Evolutionary conservation across 768 basidiomycete species (phyloP), one percentile per base, ranked within the genome.

Genomic region (Termitomyces sp.): DNA sequence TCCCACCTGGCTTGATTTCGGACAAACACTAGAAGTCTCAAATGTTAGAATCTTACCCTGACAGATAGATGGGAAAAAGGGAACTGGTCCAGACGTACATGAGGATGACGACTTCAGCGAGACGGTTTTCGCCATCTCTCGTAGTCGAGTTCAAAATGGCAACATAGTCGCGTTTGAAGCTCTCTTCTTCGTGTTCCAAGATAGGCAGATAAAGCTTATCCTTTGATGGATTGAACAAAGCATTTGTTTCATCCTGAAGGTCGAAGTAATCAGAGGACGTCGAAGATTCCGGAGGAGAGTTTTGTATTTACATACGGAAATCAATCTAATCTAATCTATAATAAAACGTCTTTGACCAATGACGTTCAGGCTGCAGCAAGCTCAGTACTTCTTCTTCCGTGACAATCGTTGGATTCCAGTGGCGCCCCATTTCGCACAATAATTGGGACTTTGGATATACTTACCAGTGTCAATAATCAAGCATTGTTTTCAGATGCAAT

Each of bases 231-330:
- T 25, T 10, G 3, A 44, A 18, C 18, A 43, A n/a, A 25, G 33
- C 49, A n/a, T 36, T 27, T 6, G 20, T 32, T 22, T 35, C 29
- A 7, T 52, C 42, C 31, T 44, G 18, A 15, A 44, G 32, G 31
- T 52, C 51, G 16, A n/a, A n/a, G n/a, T 52, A 40, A 25, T 52
- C 51, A 3, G 22, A 38, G 15, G 39, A 50, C 48, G 39, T 50
- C 15, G 25, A n/a, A 45, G 32, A 10, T 33, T 10, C 32, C 5
- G 32, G 9, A 12, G n/a, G n/a, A n/a, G n/a, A n/a, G n/a, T n/a
- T n/a, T n/a, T n/a, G n/a, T n/a, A n/a, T n/a, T n/a, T n/a, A n/a
- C n/a, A n/a, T n/a, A n/a, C n/a, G n/a, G n/a, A n/a, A n/a, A n/a
- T n/a, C 32, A 40, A 13, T 22, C 20, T 22, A 40, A 40, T 40